Evolutionary conservation across 805 yeast genomes (phyloP), one percentile per base, ranked within the genome.

Genomic region (Candida easanensis): DNA sequence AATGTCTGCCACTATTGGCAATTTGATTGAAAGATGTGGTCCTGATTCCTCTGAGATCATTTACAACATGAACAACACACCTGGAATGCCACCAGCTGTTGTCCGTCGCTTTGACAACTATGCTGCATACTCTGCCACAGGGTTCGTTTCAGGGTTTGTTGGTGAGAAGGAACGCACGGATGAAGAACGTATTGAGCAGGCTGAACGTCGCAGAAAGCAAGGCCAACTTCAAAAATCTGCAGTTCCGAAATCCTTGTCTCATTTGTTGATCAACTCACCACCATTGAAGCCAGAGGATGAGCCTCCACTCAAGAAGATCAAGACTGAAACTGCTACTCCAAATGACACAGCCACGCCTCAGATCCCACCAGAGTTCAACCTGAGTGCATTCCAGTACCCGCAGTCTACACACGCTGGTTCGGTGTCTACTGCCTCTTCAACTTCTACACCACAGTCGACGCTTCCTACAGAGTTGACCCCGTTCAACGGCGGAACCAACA

Each of bases 1-100:
- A 45, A 76, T 80, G 79, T 68, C 71, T 51, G 83, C 84, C 7
- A 80, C 87, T 0, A 71, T 80, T 21, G 82, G 80, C 38, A 79
- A 81, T 52, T 62, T 80, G 52, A 76, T 77, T 42, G 77, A 79
- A 44, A 65, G 82, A 53, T 78, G 84, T 65, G 83, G 84, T 0
- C 81, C 82, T 1, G 79, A 78, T 57, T 74, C 83, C 4, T 68
- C 79, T 2, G 83, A 79, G 49, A 62, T 78, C 21, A 68, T 77
- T n/a, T 72, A 73, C 52, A 63, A 60, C 38, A 33, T 21, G 42
- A 42, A 38, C 43, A 53, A 54, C 33, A 63, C 64, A 28, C 70
- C 70, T 8, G 82, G 82, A 16, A 73, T 79, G 76, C 82, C 83
- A 13, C 83, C 83, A 14, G 83, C 83, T 1, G 64, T 74, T 16